phyloP scores from a whole-genome alignment of 2,329 filamentous ascomycete species.

The Ophiocordyceps australis region DNA sequence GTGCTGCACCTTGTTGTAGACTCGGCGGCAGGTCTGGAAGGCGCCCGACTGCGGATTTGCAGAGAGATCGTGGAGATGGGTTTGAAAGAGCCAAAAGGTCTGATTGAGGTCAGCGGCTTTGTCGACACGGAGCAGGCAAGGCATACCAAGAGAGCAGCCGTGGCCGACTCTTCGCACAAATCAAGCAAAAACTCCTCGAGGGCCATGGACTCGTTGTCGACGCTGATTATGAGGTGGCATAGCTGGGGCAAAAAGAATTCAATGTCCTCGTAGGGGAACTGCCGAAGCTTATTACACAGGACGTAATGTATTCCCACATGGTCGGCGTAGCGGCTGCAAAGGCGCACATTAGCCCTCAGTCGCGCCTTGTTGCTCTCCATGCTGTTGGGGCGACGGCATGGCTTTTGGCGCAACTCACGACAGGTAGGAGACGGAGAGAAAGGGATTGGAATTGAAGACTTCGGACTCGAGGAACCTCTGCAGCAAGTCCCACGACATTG shows the following conservation, averaged over 20 bases:
- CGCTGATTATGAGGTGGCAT: slow-evolving; percentile 74
- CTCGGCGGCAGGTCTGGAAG: slow-evolving; percentile 66
- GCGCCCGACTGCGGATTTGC: slow-evolving; percentile 56
- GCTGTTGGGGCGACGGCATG: no score
- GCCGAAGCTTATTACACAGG: slow-evolving; percentile 72
- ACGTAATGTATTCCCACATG: slow-evolving; percentile 84
- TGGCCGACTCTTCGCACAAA: slow-evolving; percentile 74
- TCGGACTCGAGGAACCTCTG: slow-evolving; percentile 85
- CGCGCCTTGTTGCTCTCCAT: no score
- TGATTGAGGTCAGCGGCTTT: slow-evolving; percentile 14
- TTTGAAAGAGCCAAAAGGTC: slow-evolving; percentile 87
- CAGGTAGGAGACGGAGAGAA: slow-evolving; percentile 75
- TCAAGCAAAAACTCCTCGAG: slow-evolving; percentile 77
- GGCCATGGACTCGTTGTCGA: slow-evolving; percentile 84
- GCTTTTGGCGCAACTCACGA: slow-evolving; percentile 47
- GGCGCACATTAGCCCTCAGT: neutral
- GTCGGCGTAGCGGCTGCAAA: slow-evolving; percentile 60
- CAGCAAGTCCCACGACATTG: slow-evolving; percentile 72
- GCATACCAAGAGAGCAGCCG: slow-evolving; percentile 58
- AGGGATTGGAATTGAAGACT: slow-evolving; percentile 83
- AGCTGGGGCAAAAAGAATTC: slow-evolving; percentile 83
- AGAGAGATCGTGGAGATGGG: slow-evolving; percentile 67
- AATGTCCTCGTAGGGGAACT: slow-evolving; percentile 80
- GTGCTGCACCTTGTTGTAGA: slow-evolving; percentile 79
- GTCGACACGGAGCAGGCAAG: slow-evolving; percentile 5